Base-by-base conservation (phyloP, 139 green algal genomes). In the Pleodorina starrii region DNA sequence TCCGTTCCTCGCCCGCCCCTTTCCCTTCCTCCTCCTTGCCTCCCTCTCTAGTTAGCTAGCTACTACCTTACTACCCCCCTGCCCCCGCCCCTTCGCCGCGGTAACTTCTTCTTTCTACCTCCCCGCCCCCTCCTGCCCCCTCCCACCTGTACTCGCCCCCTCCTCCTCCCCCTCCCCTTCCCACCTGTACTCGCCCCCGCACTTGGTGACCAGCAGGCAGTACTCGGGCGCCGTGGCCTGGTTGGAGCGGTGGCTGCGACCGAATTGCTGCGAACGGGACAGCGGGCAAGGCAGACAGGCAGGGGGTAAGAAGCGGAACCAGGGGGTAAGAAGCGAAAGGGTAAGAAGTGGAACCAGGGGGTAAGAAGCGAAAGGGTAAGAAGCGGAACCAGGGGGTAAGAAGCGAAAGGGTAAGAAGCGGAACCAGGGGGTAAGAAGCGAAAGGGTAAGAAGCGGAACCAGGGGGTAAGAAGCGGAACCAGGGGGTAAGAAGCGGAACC, bases 261-360 rank as follows among this genome's bases (percentile, higher is more conserved):
- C 96, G 27, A 98, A 93, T 90, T 98, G 96, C 91, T 98, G 96
- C 42, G 97, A 94, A 93, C 93, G 12, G 88, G 92, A n/a, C n/a
- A n/a, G n/a, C n/a, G n/a, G n/a, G n/a, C n/a, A n/a, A 50, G 91
- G 72, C 14, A 92, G 93, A 42, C 91, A 60, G 11, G 96, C 60
- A 43, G 96, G 93, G 87, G 89, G 86, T 91, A 96, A 97, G 78
- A 96, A 75, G 51, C 94, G 95, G 19, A 93, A 92, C 23, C 90
- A 92, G 35, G 84, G 63, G 63, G 9, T 32, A 66, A 25, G 54
- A 66, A 21, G 54, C 25, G 63, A 23, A 23, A 40, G 63, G 11
- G 63, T 4, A 73, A 16, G 63, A 73, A 73, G 51, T 94, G 95
- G 19, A 93, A 92, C 23, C 90, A 92, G 35, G 84, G 63, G 63